Conservation (phyloP, 1,284 basidiomycete species). For the Sanguinoderma infundibulare region DNA sequence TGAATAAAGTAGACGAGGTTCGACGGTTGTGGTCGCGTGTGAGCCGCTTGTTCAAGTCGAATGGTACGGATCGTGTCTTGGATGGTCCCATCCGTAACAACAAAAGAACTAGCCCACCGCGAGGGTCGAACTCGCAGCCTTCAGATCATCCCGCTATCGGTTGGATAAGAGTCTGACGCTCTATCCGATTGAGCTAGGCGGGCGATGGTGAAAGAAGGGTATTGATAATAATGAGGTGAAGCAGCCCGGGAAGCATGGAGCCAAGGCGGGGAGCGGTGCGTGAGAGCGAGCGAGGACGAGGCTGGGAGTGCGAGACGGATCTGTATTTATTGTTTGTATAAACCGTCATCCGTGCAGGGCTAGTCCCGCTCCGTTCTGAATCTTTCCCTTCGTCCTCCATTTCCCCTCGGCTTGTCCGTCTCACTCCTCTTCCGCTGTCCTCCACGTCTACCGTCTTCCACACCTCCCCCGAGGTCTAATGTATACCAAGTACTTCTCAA, state of each 20-base stretch:
- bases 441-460: slow-evolving; percentile 16
- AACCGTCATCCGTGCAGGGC: slow-evolving; percentile 2
- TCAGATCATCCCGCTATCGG: slow-evolving; percentile 61
- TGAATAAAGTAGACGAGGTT: slow-evolving; percentile 11
- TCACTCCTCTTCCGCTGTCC: slow-evolving; percentile 11
- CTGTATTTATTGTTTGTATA: slow-evolving; percentile 9
- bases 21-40: neutral
- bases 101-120: slow-evolving; percentile 70
- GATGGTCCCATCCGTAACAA: too few relatives aligned
- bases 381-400: slow-evolving; percentile 5
- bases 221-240: too few relatives aligned
- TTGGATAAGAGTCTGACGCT: slow-evolving; percentile 80
- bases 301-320: neutral
- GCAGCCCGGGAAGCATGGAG: too few relatives aligned
- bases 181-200: slow-evolving; percentile 88
- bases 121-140: slow-evolving; percentile 92
- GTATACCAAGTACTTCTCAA: slow-evolving; percentile 24
- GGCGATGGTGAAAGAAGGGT: too few relatives aligned
- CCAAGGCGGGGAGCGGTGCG: too few relatives aligned
- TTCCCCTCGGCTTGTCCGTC: slow-evolving; percentile 2
- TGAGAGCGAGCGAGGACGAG: too few relatives aligned
- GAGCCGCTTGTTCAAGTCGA: neutral
- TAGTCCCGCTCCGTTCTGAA: slow-evolving; percentile 6
- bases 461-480: slow-evolving; percentile 27
- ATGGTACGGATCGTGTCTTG: neutral